Evolutionary conservation across 2,329 filamentous ascomycete genomes (phyloP).

Genomic region (Madurella fahalii): DNA sequence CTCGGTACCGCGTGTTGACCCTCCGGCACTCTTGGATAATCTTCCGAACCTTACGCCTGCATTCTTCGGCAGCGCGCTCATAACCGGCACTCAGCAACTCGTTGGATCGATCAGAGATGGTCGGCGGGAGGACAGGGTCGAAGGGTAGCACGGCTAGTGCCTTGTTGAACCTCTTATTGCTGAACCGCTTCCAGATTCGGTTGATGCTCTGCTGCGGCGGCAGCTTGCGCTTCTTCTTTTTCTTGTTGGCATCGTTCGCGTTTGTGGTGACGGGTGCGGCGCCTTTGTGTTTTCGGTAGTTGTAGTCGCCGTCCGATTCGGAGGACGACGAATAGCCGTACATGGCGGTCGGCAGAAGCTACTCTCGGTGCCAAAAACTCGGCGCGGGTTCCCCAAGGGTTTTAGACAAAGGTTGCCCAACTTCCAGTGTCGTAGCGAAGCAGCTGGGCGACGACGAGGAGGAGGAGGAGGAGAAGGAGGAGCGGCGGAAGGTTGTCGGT

Average conservation of each 20-base stretch:
- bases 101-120: conserved; percentile 50
- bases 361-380: not conserved
- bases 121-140: conserved; percentile 52
- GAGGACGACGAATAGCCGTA: conserved; percentile 30
- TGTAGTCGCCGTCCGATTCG: conserved; percentile 28
- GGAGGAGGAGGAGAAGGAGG: not conserved
- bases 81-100: conserved; percentile 58
- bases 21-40: conserved; percentile 64
- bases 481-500: not conserved
- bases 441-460: not conserved
- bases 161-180: conserved; percentile 60
- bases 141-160: conserved; percentile 63
- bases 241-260: conserved; percentile 40
- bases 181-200: conserved; percentile 60
- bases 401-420: not conserved
- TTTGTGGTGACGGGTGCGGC: conserved; percentile 16
- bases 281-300: conserved; percentile 26
- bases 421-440: not conserved
- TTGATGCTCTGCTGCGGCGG: conserved; percentile 64
- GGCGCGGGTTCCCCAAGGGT: not conserved
- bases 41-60: conserved; percentile 57
- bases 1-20: conserved; percentile 75
- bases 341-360: conserved; percentile 21
- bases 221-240: conserved; percentile 54
- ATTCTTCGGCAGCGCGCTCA: conserved; percentile 60